Percentiles rank a stretch among this genome's conserved stretches.
Evolutionary conservation across 2,329 filamentous ascomycete species (phyloP).

Genomic region (Trichoderma asperellum): DNA sequence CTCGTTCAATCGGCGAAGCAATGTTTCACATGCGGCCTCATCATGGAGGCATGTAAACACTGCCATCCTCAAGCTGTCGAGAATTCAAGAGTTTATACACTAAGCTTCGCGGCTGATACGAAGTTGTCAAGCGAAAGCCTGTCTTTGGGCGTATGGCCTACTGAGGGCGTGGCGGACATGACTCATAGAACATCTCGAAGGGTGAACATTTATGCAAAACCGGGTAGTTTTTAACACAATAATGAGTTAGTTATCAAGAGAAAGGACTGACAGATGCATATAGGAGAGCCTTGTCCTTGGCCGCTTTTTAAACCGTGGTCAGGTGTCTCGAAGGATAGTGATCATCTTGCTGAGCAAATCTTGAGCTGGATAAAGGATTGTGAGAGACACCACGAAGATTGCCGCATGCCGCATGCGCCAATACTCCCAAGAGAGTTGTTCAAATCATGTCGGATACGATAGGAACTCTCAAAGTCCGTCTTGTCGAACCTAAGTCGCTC

Average conservation of each 20-base stretch:
- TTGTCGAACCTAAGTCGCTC: not conserved
- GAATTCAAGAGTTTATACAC: not conserved
- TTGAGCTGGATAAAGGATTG: not conserved
- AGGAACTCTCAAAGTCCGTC: not conserved
- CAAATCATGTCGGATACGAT: not conserved
- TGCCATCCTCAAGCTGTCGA: not conserved
- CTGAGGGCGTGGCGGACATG: not conserved
- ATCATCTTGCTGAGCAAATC: not conserved
- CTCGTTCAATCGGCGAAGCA: not conserved
- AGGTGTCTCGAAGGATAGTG: not conserved
- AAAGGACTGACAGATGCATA: not conserved
- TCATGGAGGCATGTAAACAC: not conserved
- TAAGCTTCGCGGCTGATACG: not conserved
- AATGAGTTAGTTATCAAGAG: not conserved
- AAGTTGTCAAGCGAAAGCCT: not conserved
- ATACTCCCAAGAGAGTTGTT: slow-evolving; percentile 4
- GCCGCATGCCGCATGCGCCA: not conserved
- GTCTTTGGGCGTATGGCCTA: not conserved
- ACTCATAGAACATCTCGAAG: not conserved
- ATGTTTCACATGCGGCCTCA: not conserved
- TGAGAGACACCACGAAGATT: not conserved
- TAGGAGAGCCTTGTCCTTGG: not conserved
- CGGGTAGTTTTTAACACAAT: not conserved
- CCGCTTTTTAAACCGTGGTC: not conserved
- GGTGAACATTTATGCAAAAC: not conserved